Evolutionary conservation across 345 rosid species (phyloP).

Genomic region (Rhodomyrtus tomentosa): DNA sequence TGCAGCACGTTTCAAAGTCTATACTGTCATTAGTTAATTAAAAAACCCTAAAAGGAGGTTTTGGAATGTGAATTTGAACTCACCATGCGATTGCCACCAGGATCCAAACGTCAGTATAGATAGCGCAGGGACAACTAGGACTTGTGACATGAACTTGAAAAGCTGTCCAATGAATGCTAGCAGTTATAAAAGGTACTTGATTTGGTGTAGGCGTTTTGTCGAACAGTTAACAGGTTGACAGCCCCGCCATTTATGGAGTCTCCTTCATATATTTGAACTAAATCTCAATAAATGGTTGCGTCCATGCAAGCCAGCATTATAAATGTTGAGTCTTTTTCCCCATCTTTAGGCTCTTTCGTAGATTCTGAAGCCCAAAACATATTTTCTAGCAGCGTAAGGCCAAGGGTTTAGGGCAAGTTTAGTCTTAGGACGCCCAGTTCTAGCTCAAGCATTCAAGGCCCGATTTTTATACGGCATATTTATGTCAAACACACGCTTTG

Average conservation of each 20-base stretch:
- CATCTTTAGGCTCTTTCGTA: too few relatives aligned
- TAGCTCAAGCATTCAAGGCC: neutral
- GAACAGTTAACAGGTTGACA: neutral
- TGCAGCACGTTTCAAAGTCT: conserved; percentile 10
- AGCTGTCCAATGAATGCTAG: neutral
- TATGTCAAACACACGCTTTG: neutral
- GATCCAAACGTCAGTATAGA: too few relatives aligned
- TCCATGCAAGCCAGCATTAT: too few relatives aligned
- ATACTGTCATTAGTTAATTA: neutral
- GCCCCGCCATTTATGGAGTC: neutral
- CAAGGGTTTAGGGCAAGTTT: neutral
- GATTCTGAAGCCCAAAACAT: neutral
- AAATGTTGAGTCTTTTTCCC: too few relatives aligned
- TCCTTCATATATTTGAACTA: neutral
- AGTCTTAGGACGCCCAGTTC: neutral
- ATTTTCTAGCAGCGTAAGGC: neutral
- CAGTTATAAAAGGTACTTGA: neutral
- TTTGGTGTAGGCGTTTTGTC: neutral
- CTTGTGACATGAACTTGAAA: neutral
- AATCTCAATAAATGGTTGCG: neutral
- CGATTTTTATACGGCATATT: too few relatives aligned
- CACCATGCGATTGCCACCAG: too few relatives aligned
- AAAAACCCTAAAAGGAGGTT: too few relatives aligned
- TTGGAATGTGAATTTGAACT: too few relatives aligned
- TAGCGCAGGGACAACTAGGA: neutral